Evolutionary conservation across 148 eudicot species (phyloP).

Genomic region (Tetragonia tetragonoides): DNA sequence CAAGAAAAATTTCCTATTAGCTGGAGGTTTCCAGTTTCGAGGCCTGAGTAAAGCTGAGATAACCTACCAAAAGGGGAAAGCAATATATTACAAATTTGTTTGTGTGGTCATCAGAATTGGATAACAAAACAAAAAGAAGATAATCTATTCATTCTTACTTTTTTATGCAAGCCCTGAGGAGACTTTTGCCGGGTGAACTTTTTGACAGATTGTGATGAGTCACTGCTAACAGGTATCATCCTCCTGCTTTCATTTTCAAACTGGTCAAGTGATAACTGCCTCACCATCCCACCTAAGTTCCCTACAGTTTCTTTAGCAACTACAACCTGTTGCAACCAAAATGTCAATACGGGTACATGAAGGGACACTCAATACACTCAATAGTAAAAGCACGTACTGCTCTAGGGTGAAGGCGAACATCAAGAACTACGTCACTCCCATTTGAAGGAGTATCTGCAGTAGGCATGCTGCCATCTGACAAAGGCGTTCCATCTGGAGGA

Average conservation of each 20-base stretch:
- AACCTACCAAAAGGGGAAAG: conserved; percentile 46
- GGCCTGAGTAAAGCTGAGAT: conserved; percentile 88
- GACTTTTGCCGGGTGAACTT: conserved; percentile 68
- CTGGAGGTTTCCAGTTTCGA: conserved; percentile 90
- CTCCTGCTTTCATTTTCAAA: conserved; percentile 99
- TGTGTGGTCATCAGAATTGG: background rate
- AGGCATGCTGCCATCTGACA: conserved; percentile 59
- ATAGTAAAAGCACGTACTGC: conserved; percentile 58
- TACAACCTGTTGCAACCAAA: conserved; percentile 64
- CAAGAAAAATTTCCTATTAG: conserved; percentile 83
- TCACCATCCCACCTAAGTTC: conserved; percentile 87
- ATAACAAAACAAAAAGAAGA: background rate
- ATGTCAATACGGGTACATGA: conserved; percentile 4
- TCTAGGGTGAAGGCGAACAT: conserved; percentile 93
- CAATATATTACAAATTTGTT: conserved; percentile 15
- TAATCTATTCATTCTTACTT: conserved; percentile 43
- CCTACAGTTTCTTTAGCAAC: conserved; percentile 91
- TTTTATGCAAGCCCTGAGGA: conserved; percentile 96
- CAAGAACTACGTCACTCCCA: conserved; percentile 64
- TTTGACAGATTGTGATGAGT: conserved; percentile 55
- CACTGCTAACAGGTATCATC: conserved; percentile 65
- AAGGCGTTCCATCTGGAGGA: conserved; percentile 54
- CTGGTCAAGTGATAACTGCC: conserved; percentile 92
- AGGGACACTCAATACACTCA: background rate
- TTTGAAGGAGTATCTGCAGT: conserved; percentile 55